Conservation (phyloP, 768 basidiomycete species). For the Xanthoconium stramineum region DNA sequence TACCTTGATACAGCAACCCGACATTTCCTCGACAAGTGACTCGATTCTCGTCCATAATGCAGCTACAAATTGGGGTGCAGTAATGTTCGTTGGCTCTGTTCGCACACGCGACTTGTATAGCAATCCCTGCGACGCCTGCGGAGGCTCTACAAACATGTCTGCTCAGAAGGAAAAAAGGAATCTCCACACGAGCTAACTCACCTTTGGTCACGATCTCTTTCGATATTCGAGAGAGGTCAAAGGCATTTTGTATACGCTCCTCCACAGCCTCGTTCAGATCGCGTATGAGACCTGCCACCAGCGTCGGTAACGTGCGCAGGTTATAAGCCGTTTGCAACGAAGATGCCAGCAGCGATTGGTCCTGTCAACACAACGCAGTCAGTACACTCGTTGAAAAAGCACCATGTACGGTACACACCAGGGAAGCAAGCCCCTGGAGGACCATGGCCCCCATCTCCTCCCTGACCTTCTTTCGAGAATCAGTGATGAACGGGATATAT, state of each 20-base stretch:
- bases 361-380: constrained; percentile 42
- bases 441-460: constrained; percentile 93
- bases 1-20: constrained; percentile 88
- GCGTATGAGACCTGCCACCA: constrained; percentile 73
- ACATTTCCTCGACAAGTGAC: constrained; percentile 78
- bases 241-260: constrained; percentile 72
- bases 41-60: constrained; percentile 61
- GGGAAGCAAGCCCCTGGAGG: constrained; percentile 65
- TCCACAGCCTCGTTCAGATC: constrained; percentile 85
- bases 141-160: constrained; percentile 11
- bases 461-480: constrained; percentile 66
- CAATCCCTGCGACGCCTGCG: constrained; percentile 35
- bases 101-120: constrained; percentile 82
- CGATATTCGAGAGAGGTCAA: constrained; percentile 85
- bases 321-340: constrained; percentile 97
- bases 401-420: constrained; percentile 48
- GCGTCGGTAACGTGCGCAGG: constrained; percentile 75
- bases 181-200: constrained; percentile 21
- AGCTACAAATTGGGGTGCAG: constrained; percentile 80
- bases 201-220: constrained; percentile 83
- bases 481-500: constrained; percentile 70
- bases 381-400: not conserved
- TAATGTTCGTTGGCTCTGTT: constrained; percentile 87
- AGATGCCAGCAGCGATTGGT: constrained; percentile 87
- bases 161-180: not conserved